These are phyloP conservation scores for Fusarium ramigenum DNA, from an alignment of 2,329 filamentous ascomycete genomes.

Conservation along the genomic window DNA sequence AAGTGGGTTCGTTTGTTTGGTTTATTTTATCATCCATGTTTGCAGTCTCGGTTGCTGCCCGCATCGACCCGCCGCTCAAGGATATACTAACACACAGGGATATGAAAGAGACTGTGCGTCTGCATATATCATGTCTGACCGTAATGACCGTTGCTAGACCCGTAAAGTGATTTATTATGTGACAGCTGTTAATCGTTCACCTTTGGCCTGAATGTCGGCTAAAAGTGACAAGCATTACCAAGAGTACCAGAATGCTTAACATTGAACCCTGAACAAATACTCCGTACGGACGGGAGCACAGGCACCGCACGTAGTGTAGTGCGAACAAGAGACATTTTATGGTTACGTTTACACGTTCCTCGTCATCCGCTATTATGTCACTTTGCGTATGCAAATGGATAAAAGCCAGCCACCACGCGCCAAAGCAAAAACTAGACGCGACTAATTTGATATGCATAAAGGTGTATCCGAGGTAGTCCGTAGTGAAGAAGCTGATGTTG, in stretches of 20 bases:
- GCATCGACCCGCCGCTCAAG: slow-evolving; percentile 4
- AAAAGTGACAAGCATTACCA: neutral
- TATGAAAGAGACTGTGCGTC: neutral
- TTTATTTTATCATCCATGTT: slow-evolving; percentile 2
- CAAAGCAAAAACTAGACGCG: slow-evolving; percentile 13
- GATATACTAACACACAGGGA: neutral
- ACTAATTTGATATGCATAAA: slow-evolving; percentile 9
- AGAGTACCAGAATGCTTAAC: neutral
- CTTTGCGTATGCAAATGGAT: slow-evolving; percentile 5
- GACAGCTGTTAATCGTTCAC: neutral
- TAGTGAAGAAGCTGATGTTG: neutral
- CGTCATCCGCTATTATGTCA: slow-evolving; percentile 1
- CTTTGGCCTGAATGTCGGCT: neutral
- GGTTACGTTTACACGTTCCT: slow-evolving; percentile 4
- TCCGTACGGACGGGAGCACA: neutral
- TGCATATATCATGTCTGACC: neutral
- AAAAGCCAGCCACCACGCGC: slow-evolving; percentile 12
- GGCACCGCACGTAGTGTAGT: neutral
- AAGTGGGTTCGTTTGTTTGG: slow-evolving; percentile 4
- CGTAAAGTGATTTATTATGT: neutral
- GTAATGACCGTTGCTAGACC: slow-evolving; percentile 3
- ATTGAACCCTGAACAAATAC: neutral
- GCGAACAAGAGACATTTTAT: slow-evolving; percentile 3
- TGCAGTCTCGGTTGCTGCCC: neutral
- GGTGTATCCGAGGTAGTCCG: neutral